Conservation (phyloP, 441 rosid species). For the Raphanus hybrid region DNA sequence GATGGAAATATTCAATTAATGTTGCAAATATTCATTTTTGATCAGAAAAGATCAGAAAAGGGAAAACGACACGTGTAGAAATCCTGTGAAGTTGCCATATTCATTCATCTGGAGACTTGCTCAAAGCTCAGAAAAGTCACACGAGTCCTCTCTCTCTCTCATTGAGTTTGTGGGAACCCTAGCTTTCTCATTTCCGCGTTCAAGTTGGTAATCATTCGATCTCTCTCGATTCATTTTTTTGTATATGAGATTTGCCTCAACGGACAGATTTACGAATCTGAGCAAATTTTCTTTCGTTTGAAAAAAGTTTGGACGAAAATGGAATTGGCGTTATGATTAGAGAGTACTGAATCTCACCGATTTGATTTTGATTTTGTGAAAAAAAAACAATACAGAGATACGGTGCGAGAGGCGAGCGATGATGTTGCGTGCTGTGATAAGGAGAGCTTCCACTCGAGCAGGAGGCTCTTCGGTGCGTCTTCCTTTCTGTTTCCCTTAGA, state of each 20-base stretch:
- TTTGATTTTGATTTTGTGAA: slow-evolving; percentile 7
- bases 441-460: background rate
- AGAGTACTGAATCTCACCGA: slow-evolving; percentile 33
- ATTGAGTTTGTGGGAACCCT: slow-evolving; percentile 30
- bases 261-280: slow-evolving; percentile 24
- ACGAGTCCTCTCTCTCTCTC: background rate
- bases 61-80: slow-evolving; percentile 37
- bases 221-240: slow-evolving; percentile 20
- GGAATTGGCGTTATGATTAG: slow-evolving; percentile 4
- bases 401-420: slow-evolving; percentile 45
- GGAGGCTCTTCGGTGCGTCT: too few species aligned
- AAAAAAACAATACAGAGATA: slow-evolving; percentile 19
- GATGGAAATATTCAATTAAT: slow-evolving; percentile 2
- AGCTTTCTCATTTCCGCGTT: slow-evolving; percentile 41
- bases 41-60: too few species aligned
- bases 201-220: slow-evolving; percentile 12
- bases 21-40: background rate
- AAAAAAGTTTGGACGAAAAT: background rate
- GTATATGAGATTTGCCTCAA: background rate
- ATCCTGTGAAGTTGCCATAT: slow-evolving; percentile 35
- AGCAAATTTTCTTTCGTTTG: background rate
- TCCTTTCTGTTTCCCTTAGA: too few species aligned
- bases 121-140: slow-evolving; percentile 42
- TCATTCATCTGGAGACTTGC: slow-evolving; percentile 41
- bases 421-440: slow-evolving; percentile 57